These are phyloP conservation scores for Caryopteris hybrid DNA, from an alignment of 305 asterid genomes.

Conservation along the genomic window DNA sequence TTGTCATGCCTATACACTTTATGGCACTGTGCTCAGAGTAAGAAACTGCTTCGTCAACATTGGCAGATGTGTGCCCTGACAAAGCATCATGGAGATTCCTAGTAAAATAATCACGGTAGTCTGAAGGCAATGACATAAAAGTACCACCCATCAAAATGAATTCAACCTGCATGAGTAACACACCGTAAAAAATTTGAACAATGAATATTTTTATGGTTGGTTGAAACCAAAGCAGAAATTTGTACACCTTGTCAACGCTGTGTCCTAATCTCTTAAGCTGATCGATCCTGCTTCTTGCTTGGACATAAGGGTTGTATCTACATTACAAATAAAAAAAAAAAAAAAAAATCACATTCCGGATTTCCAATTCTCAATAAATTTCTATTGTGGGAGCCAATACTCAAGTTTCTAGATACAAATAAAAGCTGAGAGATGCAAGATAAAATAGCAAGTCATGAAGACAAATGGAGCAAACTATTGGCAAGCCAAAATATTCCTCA, in stretches of 20 bases:
- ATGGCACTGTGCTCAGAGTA: conserved; percentile 92
- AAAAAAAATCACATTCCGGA: not conserved
- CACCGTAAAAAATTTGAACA: conserved; percentile 1
- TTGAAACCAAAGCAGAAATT: conserved; percentile 11
- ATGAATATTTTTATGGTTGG: not conserved
- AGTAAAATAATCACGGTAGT: conserved; percentile 84
- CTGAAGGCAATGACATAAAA: conserved; percentile 95
- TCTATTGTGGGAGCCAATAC: not conserved
- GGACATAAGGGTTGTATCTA: conserved; percentile 96
- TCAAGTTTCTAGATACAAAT: not conserved
- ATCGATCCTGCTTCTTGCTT: conserved; percentile 94
- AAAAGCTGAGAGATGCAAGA: not conserved
- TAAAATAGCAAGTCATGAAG: not conserved
- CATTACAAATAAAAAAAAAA: not conserved
- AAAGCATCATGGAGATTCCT: conserved; percentile 97
- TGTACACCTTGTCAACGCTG: conserved; percentile 88
- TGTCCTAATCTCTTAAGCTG: conserved; percentile 97
- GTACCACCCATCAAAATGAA: conserved; percentile 99
- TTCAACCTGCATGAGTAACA: conserved; percentile 62
- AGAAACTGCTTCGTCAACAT: conserved; percentile 94
- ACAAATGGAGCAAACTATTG: not conserved
- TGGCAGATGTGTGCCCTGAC: conserved; percentile 94
- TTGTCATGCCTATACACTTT: conserved; percentile 98
- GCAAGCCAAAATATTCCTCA: not conserved
- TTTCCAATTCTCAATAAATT: not conserved